Base-by-base conservation (phyloP, 1,284 basidiomycete genomes). In the Rhodotorula sp. region DNA sequence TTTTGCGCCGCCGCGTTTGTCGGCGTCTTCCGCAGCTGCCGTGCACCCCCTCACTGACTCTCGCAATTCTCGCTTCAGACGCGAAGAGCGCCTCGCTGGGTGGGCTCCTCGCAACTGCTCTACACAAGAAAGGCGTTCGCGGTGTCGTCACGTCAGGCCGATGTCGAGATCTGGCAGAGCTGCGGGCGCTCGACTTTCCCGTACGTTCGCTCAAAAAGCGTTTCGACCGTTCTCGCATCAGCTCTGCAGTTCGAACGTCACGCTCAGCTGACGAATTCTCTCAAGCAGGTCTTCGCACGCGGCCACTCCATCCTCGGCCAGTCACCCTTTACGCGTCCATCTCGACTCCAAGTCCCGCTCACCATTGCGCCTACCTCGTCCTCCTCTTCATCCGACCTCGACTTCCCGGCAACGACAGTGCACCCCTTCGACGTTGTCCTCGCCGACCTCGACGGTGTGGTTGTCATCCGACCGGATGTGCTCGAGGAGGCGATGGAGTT, bases 361-460 rank as follows among this genome's bases (percentile, higher is more conserved):
- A 80, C 82, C 44, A 37, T 56, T 26, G 28, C 24, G 37, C 56
- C 67, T 31, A 31, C 37, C 70, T 18, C 59, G 68, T 24, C 59
- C 83, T 30, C 78, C 47, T 37, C 28, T 22, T 31, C 48, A 26
- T 13, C 53, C 88, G 13, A 73, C 84, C 44, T 26, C 24, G 30
- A 54, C 20, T 61, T 61, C 18, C 61, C 61, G 4, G 30, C 61
- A 8, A 62, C 61, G 1, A 83, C 88, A 2, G 84, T 97, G 7
- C 78, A 86, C 30, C 90, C 94, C 4, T 89, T 88, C 4, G 94
- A 96, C 78, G 85, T 88, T 82, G 85, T 97, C 48, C 80, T 95
- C 24, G 93, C 88, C 22, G 94, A 98, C 78, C 84, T 88, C 65
- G 91, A 97, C 78, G 94, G 94, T 0, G 92, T 95, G 0, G 91